Evolutionary conservation across 805 yeast genomes (phyloP), one percentile per base, ranked within the genome.

Genomic region (Blastobotrys terrestris): DNA sequence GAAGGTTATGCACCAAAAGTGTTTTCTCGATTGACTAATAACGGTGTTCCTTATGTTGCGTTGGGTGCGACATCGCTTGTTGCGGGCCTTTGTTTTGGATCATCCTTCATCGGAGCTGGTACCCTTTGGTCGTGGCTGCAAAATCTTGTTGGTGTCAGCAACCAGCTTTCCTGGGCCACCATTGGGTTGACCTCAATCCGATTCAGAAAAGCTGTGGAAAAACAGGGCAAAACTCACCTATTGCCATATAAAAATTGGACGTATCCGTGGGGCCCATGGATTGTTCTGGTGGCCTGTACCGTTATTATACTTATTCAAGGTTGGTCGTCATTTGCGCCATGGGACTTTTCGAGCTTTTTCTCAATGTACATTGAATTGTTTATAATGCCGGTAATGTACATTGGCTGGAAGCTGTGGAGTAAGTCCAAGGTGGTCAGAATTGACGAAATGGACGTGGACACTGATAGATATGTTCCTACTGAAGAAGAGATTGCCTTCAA

Each of bases 361-460:
- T 75, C 86, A 8, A 78, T 84, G 55, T 84, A 84, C 62, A 84
- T 87, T 8, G 81, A 85, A 1, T 65, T 83, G 53, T 71, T 83
- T 46, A 63, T 82, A 11, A 80, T 84, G 65, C 72, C 71, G 0
- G 62, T 75, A 1, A 73, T 81, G 51, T 83, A 77, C 59, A n/a
- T 76, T 41, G 79, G 80, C 2, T 83, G 85, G 72, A 84, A 81
- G 61, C 49, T 83, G 0, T 61, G 82, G 7, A 77, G 80, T 57
- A 79, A 89, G 3, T 81, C 91, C 1, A 79, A 81, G 55, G 69
- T 83, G 11, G 85, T 80, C 51, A 72, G 84, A 48, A 70, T 84
- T 46, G 90, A 84, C 57, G 85, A 87, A 35, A 68, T 88, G 59
- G 95, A 88, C 66, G 77, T 85, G 62, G 95, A 87, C 61, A 78